phyloP scores from a whole-genome alignment of 2,329 filamentous ascomycete genomes.

The Diplodia intermedia region DNA sequence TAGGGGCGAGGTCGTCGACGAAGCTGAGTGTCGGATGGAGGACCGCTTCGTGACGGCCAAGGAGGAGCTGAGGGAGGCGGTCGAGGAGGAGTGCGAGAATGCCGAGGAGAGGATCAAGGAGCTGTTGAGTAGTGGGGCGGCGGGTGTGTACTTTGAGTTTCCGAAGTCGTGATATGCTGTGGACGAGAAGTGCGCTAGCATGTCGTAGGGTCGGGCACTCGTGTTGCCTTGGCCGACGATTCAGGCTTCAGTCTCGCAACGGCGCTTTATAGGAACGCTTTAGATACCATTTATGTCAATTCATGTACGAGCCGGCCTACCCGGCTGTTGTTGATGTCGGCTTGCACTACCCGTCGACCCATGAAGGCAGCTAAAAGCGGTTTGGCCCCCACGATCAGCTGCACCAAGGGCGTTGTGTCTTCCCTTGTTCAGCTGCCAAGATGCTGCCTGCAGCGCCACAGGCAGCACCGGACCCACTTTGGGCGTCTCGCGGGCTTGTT shows the following conservation, averaged over 20 bases:
- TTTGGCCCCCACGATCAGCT: slow-evolving; percentile 10
- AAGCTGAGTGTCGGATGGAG: background rate
- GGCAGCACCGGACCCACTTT: slow-evolving; percentile 16
- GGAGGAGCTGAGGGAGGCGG: slow-evolving; percentile 2
- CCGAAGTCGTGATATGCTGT: background rate
- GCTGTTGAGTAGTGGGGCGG: background rate
- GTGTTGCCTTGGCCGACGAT: too few species aligned
- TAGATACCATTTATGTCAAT: background rate
- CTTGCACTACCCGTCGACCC: too few species aligned
- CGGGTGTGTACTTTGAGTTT: background rate
- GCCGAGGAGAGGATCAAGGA: slow-evolving; percentile 8
- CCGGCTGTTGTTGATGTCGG: too few species aligned
- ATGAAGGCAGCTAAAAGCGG: too few species aligned
- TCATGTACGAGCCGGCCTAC: background rate
- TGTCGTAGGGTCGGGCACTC: too few species aligned
- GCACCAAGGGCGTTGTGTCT: too few species aligned
- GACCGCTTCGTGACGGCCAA: background rate
- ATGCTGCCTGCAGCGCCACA: slow-evolving; percentile 10
- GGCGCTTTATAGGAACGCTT: background rate
- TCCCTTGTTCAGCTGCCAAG: slow-evolving; percentile 8
- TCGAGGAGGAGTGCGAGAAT: slow-evolving; percentile 14
- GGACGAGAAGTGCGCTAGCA: too few species aligned
- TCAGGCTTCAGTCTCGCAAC: too few species aligned
- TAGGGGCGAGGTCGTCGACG: background rate
- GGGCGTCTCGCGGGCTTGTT: background rate